phyloP scores from a whole-genome alignment of 2,329 filamentous ascomycete species.

The Seiridium cupressi region DNA sequence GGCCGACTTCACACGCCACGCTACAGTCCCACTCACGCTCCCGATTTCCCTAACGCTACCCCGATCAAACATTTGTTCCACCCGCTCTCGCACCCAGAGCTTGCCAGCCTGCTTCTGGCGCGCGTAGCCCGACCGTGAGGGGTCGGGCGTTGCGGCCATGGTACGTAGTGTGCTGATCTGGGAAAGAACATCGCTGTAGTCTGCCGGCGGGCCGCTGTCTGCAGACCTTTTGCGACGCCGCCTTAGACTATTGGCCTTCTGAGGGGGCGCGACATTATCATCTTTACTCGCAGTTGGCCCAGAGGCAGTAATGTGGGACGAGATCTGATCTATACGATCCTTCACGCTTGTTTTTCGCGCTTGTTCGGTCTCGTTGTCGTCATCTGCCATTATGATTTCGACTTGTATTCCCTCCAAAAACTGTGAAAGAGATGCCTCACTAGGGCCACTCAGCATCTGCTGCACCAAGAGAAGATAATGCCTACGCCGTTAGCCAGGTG shows the following conservation, averaged over 20 bases:
- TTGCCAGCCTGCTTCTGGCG: constrained; percentile 64
- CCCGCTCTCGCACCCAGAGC: constrained; percentile 62
- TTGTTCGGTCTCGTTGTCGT: background rate
- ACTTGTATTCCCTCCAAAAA: background rate
- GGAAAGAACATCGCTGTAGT: constrained; percentile 60
- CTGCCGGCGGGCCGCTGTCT: constrained; percentile 43
- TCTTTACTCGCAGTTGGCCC: background rate
- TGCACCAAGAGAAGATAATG: no score
- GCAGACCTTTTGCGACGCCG: background rate
- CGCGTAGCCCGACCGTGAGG: constrained; percentile 54
- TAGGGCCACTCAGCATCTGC: no score
- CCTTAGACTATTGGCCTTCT: background rate
- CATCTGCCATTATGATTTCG: background rate
- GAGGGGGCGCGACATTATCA: background rate
- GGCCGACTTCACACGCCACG: constrained; percentile 45
- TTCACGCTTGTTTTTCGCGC: constrained; percentile 23
- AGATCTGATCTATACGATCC: constrained; percentile 27
- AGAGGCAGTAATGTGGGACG: constrained; percentile 18
- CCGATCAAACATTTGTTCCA: constrained; percentile 55
- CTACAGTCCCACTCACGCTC: constrained; percentile 56
- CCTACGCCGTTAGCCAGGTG: no score
- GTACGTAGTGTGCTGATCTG: constrained; percentile 50
- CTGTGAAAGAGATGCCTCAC: no score
- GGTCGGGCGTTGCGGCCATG: constrained; percentile 54
- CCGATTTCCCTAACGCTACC: constrained; percentile 59